A percentile compares a stretch with the other conserved stretches of the same genome.
Evolutionary conservation across 371 early-diverging fungal genomes (phyloP).

Genomic region (Mucor sp.): DNA sequence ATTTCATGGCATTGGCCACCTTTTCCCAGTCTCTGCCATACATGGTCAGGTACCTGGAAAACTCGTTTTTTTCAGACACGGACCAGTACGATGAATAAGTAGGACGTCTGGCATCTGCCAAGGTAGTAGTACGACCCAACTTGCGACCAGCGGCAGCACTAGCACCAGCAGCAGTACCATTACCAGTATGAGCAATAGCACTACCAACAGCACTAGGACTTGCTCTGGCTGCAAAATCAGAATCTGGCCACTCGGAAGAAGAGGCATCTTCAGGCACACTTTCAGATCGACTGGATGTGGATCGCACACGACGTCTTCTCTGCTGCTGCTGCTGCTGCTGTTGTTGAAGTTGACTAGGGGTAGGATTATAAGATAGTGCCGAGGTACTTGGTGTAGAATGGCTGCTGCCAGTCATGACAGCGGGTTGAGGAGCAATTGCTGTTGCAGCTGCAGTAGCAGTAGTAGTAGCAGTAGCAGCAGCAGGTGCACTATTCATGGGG

Average conservation of each 20-base stretch:
- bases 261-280: slow-evolving; percentile 1
- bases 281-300: slow-evolving; percentile 30
- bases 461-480: neutral
- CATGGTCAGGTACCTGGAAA: slow-evolving; percentile 57
- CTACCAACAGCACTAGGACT: neutral
- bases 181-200: no score
- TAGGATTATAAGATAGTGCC: neutral
- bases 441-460: neutral
- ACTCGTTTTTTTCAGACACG: slow-evolving; percentile 75
- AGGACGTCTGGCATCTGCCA: slow-evolving; percentile 39
- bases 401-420: neutral
- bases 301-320: slow-evolving; percentile 27
- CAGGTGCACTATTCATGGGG: neutral
- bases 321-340: neutral
- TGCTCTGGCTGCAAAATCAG: slow-evolving; percentile 15
- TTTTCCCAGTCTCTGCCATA: slow-evolving; percentile 82
- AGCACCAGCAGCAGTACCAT: no score
- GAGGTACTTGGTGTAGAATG: neutral
- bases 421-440: neutral
- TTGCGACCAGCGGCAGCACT: slow-evolving; percentile 23
- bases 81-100: slow-evolving; percentile 89
- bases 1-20: slow-evolving; percentile 70
- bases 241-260: slow-evolving; percentile 27
- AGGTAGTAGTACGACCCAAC: slow-evolving; percentile 29
- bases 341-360: neutral